Conservation (phyloP, 768 basidiomycete species). For the Serendipita indica region DNA sequence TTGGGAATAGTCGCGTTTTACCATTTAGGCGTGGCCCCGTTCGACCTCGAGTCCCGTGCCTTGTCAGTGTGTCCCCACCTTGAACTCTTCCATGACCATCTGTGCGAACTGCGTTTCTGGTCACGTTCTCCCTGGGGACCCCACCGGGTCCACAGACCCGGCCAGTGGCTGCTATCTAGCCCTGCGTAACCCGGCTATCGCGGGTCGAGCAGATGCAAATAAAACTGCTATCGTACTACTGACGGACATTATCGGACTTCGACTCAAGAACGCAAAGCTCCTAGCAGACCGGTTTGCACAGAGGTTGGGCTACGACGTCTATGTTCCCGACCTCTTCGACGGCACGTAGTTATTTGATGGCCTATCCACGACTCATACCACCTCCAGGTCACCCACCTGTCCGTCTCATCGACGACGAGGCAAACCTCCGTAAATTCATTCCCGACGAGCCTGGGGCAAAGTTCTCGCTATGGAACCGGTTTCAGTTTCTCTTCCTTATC, state of each 20-base stretch:
- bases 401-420: too few species aligned
- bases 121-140: constrained; percentile 25
- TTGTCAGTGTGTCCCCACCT: too few species aligned
- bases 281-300: constrained; percentile 40
- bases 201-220: constrained; percentile 13
- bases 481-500: background rate
- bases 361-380: too few species aligned
- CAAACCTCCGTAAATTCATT: constrained; percentile 20
- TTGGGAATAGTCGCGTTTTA: too few species aligned
- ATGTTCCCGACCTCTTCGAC: constrained; percentile 46
- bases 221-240: constrained; percentile 36
- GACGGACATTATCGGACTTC: constrained; percentile 43
- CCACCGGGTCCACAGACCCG: too few species aligned
- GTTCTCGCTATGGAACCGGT: background rate
- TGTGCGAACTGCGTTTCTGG: constrained; percentile 27
- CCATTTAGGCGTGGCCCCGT: too few species aligned
- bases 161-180: background rate
- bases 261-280: constrained; percentile 38
- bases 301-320: constrained; percentile 44
- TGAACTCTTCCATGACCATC: too few species aligned
- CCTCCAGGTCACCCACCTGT: too few species aligned
- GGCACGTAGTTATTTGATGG: too few species aligned
- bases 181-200: constrained; percentile 28
- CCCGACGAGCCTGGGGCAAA: constrained; percentile 20
- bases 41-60: too few species aligned